Evolutionary conservation across 129 eudicot species (phyloP).

Genomic region (Ambrosia trifida): DNA sequence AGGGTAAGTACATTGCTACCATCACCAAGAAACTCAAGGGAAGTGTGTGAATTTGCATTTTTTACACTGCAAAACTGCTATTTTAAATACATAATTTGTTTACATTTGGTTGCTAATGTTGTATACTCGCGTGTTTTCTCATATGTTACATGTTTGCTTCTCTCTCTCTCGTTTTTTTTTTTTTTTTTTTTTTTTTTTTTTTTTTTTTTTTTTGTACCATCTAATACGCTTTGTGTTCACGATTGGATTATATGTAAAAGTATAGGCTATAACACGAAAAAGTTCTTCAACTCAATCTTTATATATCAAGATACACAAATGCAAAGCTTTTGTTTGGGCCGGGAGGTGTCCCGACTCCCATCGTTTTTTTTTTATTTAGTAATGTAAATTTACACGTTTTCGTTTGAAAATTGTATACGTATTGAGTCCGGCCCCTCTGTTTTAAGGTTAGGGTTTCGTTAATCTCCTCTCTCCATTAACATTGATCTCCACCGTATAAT

Average conservation of each 20-base stretch:
- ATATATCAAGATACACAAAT: too few relatives aligned
- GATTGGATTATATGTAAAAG: not conserved
- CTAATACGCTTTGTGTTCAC: not conserved
- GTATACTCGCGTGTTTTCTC: conserved; percentile 6
- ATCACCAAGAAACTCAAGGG: conserved; percentile 82
- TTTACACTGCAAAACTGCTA: conserved; percentile 17
- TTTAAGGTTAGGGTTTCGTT: too few relatives aligned
- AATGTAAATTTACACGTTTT: too few relatives aligned
- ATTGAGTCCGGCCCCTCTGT: too few relatives aligned
- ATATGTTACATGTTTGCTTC: conserved; percentile 6
- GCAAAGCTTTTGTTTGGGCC: too few relatives aligned
- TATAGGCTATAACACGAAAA: not conserved
- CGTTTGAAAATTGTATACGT: too few relatives aligned
- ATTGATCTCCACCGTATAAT: too few relatives aligned
- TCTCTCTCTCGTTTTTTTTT: too few relatives aligned
- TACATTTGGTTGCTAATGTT: conserved; percentile 13
- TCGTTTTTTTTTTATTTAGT: too few relatives aligned
- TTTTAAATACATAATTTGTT: conserved; percentile 15
- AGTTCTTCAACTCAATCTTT: not conserved
- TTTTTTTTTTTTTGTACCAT: not conserved
- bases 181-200: too few relatives aligned
- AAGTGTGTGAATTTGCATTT: conserved; percentile 41
- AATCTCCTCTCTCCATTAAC: too few relatives aligned
- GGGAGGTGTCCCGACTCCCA: too few relatives aligned
- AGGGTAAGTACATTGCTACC: conserved; percentile 75